Base-by-base conservation (phyloP, 2,329 filamentous ascomycete species). In the Dactylellina parvicollis region DNA sequence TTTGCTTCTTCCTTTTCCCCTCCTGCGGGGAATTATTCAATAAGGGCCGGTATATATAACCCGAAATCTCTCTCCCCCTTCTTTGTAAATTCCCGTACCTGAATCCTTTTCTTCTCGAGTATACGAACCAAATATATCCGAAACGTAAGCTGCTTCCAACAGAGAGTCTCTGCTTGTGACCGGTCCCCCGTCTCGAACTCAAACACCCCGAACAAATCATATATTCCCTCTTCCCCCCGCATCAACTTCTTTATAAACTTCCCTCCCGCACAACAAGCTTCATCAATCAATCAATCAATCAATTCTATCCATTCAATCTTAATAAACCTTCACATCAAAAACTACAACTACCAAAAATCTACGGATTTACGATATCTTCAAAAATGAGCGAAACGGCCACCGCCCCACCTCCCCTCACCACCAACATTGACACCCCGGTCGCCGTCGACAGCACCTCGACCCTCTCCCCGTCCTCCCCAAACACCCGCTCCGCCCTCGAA, bases 301-400 rank as follows among this genome's bases (percentile, higher is more conserved):
- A 20, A 4, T 40, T 14, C n/a, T 40, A 4, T 40, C 36, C 9
- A 40, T 40, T 40, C n/a, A 4, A 12, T 5, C 30, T n/a, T n/a
- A n/a, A n/a, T n/a, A n/a, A n/a, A n/a, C n/a, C n/a, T n/a, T n/a
- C n/a, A n/a, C n/a, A n/a, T n/a, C n/a, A n/a, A n/a, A n/a, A n/a
- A n/a, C n/a, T n/a, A n/a, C n/a, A n/a, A n/a, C n/a, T n/a, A n/a
- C n/a, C n/a, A n/a, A n/a, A n/a, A n/a, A n/a, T n/a, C n/a, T n/a
- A n/a, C n/a, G n/a, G n/a, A n/a, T n/a, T n/a, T n/a, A n/a, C 20
- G 40, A 20, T 4, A 64, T 30, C 26, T 18, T 24, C 18, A 28
- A 64, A 52, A 59, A 72, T 72, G 67, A 49, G 59, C 22, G 67
- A 72, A 36, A 55, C 49, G 2, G 28, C 60, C 14, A 30, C 36